phyloP scores from a whole-genome alignment of 2,329 filamentous ascomycete genomes.

The Fusarium redolens region DNA sequence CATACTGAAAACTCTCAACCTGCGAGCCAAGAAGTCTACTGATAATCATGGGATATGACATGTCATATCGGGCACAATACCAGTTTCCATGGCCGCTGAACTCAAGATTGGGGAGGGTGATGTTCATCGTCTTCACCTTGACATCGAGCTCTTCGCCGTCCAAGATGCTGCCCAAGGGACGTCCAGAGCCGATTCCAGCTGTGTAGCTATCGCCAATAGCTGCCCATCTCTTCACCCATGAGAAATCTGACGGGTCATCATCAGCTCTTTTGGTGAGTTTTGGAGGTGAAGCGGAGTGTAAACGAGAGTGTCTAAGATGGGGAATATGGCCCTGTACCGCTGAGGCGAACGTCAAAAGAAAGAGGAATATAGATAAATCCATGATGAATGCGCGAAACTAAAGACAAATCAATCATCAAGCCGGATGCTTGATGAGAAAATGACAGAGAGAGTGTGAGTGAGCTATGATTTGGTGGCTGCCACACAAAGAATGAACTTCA shows the following conservation, averaged over 20 bases:
- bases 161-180: rapidly evolving
- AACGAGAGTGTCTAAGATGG: rapidly evolving
- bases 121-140: rapidly evolving
- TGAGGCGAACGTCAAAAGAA: rapidly evolving
- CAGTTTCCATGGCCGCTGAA: background rate
- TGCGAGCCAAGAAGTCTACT: background rate
- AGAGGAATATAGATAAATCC: background rate
- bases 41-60: constrained; percentile 10
- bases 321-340: rapidly evolving
- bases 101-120: rapidly evolving
- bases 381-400: background rate
- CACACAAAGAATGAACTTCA: no score
- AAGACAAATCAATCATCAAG: background rate
- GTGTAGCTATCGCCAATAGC: background rate
- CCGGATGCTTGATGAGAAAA: no score
- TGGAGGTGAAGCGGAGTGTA: background rate
- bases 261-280: background rate
- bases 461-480: no score
- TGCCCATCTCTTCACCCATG: background rate
- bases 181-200: background rate
- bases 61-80: constrained; percentile 2
- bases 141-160: background rate
- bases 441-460: no score
- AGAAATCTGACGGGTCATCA: background rate
- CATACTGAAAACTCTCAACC: background rate